Base-by-base conservation (phyloP, 768 basidiomycete genomes). In the Termitomyces sp. region DNA sequence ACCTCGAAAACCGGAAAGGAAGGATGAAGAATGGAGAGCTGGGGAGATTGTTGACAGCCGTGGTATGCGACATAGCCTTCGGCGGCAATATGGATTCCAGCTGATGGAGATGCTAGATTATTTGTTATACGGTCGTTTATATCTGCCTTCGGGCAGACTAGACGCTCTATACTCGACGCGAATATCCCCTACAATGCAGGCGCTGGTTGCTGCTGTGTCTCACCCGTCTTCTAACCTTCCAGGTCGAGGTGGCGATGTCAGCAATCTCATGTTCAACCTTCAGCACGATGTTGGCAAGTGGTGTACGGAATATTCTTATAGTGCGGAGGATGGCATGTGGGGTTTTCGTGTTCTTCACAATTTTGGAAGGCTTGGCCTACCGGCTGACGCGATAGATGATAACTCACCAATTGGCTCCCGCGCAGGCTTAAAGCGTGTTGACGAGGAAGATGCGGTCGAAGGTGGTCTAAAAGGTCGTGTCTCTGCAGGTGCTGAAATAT, bases 221-320 rank as follows among this genome's bases (percentile, higher is more conserved):
- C 87, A 93, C 59, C 88, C 89, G 0, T 80, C 82, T n/a, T 77
- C 84, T 20, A 79, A 71, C 66, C 64, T 75, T 1, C 71, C 78
- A 23, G 66, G 76, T 36, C 79, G 80, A 49, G 73, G 77, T 55
- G 75, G 78, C 51, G 79, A 82, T 64, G 74, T 77, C 60, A 89
- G 83, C 68, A 91, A 91, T 62, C 69, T 85, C 68, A 88, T 97
- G 82, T 71, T 98, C 66, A 91, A 84, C 63, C 72, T 98, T 38
- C 94, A 96, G 71, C 95, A 97, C 67, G 94, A 97, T 68, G 83
- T 90, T 9, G 96, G 95, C 3, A 85, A 90, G 64, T 95, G 90
- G 86, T 92, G 92, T 64, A 88, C 90, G 2, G 96, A 98, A 71
- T 98, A 96, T 64, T 91, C 90, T 2, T 98, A 90, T 79, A 95